Conservation (phyloP, 2,329 filamentous ascomycete species). For the Aspergillus eucalypticola region DNA sequence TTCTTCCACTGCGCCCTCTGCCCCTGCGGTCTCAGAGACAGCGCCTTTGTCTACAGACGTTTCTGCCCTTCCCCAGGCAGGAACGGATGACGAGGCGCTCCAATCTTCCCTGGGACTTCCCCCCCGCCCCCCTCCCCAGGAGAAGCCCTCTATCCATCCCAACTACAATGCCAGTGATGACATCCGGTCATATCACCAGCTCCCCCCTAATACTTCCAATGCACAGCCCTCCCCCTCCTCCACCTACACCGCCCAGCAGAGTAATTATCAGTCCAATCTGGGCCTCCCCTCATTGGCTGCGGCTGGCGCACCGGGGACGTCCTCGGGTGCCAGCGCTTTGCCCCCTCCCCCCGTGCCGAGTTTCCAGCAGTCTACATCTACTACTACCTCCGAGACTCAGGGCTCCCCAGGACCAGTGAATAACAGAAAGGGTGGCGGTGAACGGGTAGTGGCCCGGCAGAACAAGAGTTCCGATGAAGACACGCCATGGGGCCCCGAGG, state of each 20-base stretch:
- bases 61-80: constrained; percentile 30
- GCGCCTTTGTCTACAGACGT: constrained; percentile 28
- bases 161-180: constrained; percentile 42
- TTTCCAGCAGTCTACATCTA: constrained; percentile 37
- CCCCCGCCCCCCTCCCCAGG: constrained; percentile 48
- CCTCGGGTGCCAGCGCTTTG: constrained; percentile 36
- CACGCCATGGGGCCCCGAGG: constrained; percentile 50
- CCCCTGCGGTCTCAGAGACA: constrained; percentile 27
- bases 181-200: constrained; percentile 43
- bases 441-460: constrained; percentile 27
- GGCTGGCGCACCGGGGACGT: constrained; percentile 39
- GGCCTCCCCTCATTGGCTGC: constrained; percentile 27
- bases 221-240: constrained; percentile 17
- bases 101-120: constrained; percentile 43
- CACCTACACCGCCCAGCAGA: constrained; percentile 35
- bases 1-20: constrained; percentile 30
- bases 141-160: constrained; percentile 41
- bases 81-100: constrained; percentile 30
- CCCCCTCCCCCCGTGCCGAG: constrained; percentile 45
- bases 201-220: constrained; percentile 32
- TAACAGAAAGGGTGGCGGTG: constrained; percentile 28
- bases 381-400: constrained; percentile 23
- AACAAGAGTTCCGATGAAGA: constrained; percentile 39
- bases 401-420: constrained; percentile 24
- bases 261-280: constrained; percentile 36